These are phyloP conservation scores for Pueraria montana DNA, from an alignment of 306 rosid genomes.

Conservation along the genomic window DNA sequence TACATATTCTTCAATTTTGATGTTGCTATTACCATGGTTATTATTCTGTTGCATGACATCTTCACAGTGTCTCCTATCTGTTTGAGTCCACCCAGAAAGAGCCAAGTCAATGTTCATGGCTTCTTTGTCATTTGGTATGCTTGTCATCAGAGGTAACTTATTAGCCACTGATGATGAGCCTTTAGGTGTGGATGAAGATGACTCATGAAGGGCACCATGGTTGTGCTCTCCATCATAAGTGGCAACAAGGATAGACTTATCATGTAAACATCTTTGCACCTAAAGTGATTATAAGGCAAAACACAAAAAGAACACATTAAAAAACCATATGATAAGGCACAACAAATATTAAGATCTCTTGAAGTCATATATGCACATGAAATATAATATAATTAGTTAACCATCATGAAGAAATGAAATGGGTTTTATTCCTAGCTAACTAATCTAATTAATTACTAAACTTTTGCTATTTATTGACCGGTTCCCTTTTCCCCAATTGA, in stretches of 20 bases:
- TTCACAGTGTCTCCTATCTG: slow-evolving; percentile 30
- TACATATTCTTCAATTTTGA: slow-evolving; percentile 59
- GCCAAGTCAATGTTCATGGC: slow-evolving; percentile 49
- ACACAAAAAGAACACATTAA: not conserved
- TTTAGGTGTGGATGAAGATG: slow-evolving; percentile 52
- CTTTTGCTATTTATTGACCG: not conserved
- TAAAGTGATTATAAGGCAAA: slow-evolving; percentile 26
- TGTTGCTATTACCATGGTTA: slow-evolving; percentile 9
- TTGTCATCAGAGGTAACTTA: slow-evolving; percentile 28
- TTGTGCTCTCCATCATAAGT: slow-evolving; percentile 85
- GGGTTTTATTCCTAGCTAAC: not conserved
- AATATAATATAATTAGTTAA: slow-evolving; percentile 32
- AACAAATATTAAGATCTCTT: not conserved
- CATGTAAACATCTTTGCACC: slow-evolving; percentile 78
- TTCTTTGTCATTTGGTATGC: slow-evolving; percentile 25
- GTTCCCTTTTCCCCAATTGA: not conserved
- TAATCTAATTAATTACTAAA: not conserved
- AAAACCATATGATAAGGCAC: slow-evolving; percentile 8
- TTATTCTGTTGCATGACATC: slow-evolving; percentile 22
- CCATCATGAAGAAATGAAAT: slow-evolving; percentile 9
- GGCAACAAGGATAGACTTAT: slow-evolving; percentile 66
- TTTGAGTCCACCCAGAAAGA: slow-evolving; percentile 46
- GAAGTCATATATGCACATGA: not conserved
- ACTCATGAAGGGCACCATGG: slow-evolving; percentile 50
- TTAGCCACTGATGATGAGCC: slow-evolving; percentile 32